Evolutionary conservation across 352 stramenopile genomes (phyloP).

Genomic region (Elongisporangium anandrum): DNA sequence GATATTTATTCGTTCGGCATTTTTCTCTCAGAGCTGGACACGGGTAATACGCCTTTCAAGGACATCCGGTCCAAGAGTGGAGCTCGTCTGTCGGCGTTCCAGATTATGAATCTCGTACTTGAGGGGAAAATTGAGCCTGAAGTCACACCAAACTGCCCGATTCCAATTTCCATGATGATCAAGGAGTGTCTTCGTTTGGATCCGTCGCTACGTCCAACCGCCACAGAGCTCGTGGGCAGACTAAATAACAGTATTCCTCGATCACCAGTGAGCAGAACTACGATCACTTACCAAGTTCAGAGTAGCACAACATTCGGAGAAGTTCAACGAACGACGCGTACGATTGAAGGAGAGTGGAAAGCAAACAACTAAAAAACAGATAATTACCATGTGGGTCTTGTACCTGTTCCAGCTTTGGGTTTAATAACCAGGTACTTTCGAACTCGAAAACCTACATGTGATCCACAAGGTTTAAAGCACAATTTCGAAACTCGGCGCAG

Average conservation of each 20-base stretch:
- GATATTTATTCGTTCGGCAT: constrained; percentile 80
- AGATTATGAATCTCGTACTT: constrained; percentile 38
- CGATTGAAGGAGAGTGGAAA: too few species aligned
- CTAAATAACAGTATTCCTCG: neutral
- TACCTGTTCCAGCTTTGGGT: too few species aligned
- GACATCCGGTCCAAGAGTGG: neutral
- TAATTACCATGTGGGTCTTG: too few species aligned
- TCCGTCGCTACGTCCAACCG: constrained; percentile 28
- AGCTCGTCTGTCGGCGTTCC: constrained; percentile 15
- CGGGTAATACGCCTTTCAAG: constrained; percentile 26
- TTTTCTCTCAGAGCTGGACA: constrained; percentile 39
- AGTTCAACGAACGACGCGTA: too few species aligned
- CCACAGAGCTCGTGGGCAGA: constrained; percentile 14
- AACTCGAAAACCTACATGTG: too few species aligned
- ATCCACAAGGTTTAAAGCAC: too few species aligned
- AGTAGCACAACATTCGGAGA: too few species aligned
- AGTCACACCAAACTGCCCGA: constrained; percentile 33
- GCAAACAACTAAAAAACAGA: too few species aligned
- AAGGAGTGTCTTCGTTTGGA: constrained; percentile 41
- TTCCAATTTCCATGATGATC: constrained; percentile 25
- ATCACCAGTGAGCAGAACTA: too few species aligned
- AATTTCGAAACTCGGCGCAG: too few species aligned
- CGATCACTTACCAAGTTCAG: too few species aligned
- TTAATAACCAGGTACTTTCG: too few species aligned
- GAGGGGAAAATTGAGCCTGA: constrained; percentile 29